A percentile compares a stretch with the other conserved stretches of the same genome.
Evolutionary conservation across 225 moss, liverwort and hornwort genomes (phyloP).

Genomic region (Bryoerythrophyllum caledonicum): DNA sequence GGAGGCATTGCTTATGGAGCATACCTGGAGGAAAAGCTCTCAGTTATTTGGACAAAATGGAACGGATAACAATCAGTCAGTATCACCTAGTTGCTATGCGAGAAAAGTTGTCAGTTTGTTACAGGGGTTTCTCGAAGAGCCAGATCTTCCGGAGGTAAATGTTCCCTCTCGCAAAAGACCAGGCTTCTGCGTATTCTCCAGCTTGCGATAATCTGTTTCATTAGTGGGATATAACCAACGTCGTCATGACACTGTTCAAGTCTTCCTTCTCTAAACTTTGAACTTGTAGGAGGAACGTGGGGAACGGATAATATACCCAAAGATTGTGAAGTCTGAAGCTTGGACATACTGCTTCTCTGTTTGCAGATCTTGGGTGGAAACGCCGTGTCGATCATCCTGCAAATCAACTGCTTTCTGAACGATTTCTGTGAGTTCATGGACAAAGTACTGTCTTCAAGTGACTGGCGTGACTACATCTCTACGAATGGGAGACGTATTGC

Average conservation of each 20-base stretch:
- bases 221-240: neutral
- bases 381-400: constrained; percentile 50
- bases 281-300: constrained; percentile 13
- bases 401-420: constrained; percentile 55
- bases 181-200: constrained; percentile 2
- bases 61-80: constrained; percentile 12
- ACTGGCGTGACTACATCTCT: constrained; percentile 57
- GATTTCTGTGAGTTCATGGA: constrained; percentile 67
- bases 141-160: constrained; percentile 51
- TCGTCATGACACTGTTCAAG: neutral
- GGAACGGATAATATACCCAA: neutral
- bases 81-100: constrained; percentile 41
- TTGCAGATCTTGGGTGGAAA: constrained; percentile 60
- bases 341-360: constrained; percentile 11
- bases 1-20: constrained; percentile 62
- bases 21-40: constrained; percentile 43
- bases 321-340: constrained; percentile 1
- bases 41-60: constrained; percentile 16
- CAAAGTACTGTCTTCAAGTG: constrained; percentile 41
- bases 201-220: constrained; percentile 12
- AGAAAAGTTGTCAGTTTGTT: constrained; percentile 49
- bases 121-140: constrained; percentile 58
- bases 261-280: neutral
- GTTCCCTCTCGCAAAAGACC: constrained; percentile 12
- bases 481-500: constrained; percentile 37